phyloP scores from a whole-genome alignment of 306 rosid species.

The Ceratonia siliqua region DNA sequence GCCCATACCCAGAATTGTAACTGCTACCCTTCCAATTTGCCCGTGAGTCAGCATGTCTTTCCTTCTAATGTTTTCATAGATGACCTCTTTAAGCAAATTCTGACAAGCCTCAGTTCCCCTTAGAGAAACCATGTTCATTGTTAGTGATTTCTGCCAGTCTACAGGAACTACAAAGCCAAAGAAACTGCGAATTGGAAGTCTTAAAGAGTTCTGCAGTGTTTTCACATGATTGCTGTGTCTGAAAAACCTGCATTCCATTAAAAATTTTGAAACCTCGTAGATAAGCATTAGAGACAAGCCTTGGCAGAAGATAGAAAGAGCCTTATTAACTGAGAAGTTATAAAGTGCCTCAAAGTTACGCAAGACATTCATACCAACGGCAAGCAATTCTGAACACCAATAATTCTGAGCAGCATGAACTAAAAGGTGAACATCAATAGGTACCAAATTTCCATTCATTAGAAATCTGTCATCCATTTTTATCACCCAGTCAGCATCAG shows the following conservation, averaged over 20 bases:
- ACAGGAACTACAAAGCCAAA: slow-evolving; percentile 37
- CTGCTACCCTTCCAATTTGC: slow-evolving; percentile 53
- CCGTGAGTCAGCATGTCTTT: slow-evolving; percentile 38
- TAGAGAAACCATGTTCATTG: slow-evolving; percentile 43
- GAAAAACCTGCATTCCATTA: slow-evolving; percentile 41
- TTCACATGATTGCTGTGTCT: not conserved
- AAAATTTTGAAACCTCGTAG: slow-evolving; percentile 51
- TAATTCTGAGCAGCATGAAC: slow-evolving; percentile 44
- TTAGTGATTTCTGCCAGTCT: slow-evolving; percentile 46
- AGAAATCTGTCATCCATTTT: slow-evolving; percentile 36
- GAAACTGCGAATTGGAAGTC: slow-evolving; percentile 32
- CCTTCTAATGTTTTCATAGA: slow-evolving; percentile 32
- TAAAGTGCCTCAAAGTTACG: slow-evolving; percentile 45
- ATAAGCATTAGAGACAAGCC: slow-evolving; percentile 44
- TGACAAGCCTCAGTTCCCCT: slow-evolving; percentile 40
- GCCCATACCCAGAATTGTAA: slow-evolving; percentile 52
- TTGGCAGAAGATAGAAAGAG: slow-evolving; percentile 22
- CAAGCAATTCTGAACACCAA: slow-evolving; percentile 58
- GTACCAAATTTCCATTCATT: slow-evolving; percentile 44
- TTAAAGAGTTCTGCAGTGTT: slow-evolving; percentile 24
- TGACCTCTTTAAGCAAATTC: slow-evolving; percentile 31
- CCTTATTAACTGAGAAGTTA: slow-evolving; percentile 24
- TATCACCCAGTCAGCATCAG: slow-evolving; percentile 65
- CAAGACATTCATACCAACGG: slow-evolving; percentile 57
- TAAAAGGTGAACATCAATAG: slow-evolving; percentile 38